Base-by-base conservation (phyloP, 2,329 filamentous ascomycete genomes). In the Neonectria punicea region DNA sequence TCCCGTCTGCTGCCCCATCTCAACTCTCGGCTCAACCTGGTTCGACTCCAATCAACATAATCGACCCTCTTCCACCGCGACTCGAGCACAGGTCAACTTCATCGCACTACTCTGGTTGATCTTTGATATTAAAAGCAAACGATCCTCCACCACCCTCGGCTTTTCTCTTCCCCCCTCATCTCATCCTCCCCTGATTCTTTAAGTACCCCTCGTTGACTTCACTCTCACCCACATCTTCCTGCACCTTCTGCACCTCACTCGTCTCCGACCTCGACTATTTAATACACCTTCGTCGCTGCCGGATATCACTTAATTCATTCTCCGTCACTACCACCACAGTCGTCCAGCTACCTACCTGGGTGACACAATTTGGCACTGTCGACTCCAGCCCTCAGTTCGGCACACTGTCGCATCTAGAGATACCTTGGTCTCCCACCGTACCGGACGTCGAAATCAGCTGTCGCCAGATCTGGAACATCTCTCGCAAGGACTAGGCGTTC, bases 61-160 rank as follows among this genome's bases (percentile, higher is more conserved):
- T 56, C 61, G 56, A 46, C 51, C 61, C 56, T 64, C 61, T 43
- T 64, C 61, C 51, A 64, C 61, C 28, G 22, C 61, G 22, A 53
- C 47, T n/a, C 55, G 46, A 64, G 56, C 61, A 59, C 56, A 56
- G 56, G 56, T 59, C 61, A 55, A 59, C 56, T 64, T 20, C 32
- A 50, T 59, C 44, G 44, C 46, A 20, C 22, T 36, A 11, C 25
- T 46, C 36, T 49, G 34, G 13, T 51, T 44, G 28, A 55, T 25
- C 43, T 63, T 41, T 50, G 54, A 59, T 63, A 63, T 63, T 63
- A 60, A 64, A 59, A 54, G 28, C 51, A 51, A 56, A 34, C 28
- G 30, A 30, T 59, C 61, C 61, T 64, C 61, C 53, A 56, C 56
- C 32, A 46, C 58, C 61, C 2, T 41, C 39, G 50, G 36, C 51